phyloP scores from a whole-genome alignment of 2,329 filamentous ascomycete species.

The Cercospora sp. region DNA sequence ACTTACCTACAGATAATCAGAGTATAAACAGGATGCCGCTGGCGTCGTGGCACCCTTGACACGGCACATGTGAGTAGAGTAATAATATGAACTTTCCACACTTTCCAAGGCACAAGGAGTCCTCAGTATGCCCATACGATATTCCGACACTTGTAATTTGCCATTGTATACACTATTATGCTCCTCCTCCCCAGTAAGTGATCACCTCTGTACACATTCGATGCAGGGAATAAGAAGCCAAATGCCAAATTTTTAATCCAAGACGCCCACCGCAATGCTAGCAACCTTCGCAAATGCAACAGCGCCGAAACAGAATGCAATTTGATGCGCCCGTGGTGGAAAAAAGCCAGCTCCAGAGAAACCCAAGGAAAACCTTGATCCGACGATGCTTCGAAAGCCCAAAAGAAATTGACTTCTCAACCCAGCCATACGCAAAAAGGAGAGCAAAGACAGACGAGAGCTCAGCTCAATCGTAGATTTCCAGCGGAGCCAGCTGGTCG shows the following conservation, averaged over 20 bases:
- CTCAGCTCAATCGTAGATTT: conserved; percentile 67
- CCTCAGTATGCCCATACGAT: background rate
- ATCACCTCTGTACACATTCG: background rate
- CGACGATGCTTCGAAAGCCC: background rate
- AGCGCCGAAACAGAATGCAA: background rate
- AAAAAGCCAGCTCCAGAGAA: background rate
- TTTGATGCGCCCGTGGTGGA: background rate
- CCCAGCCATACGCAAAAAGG: background rate
- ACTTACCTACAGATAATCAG: too few relatives aligned
- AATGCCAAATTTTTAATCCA: background rate
- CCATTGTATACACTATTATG: background rate
- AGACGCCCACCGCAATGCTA: background rate
- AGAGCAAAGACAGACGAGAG: background rate
- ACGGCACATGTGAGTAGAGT: background rate
- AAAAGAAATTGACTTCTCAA: background rate
- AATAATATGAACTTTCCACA: background rate
- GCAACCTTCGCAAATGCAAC: background rate
- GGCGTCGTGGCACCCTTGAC: too few relatives aligned
- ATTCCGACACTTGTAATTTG: background rate
- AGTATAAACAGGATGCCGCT: too few relatives aligned
- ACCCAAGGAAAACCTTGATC: background rate
- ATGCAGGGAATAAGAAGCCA: background rate
- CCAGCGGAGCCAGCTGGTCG: conserved; percentile 90
- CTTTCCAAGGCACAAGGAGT: background rate
- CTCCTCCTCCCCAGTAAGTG: background rate